These are phyloP conservation scores for Urostyla sp. DNA, from an alignment of 73 alveolate species.

Conservation along the genomic window DNA sequence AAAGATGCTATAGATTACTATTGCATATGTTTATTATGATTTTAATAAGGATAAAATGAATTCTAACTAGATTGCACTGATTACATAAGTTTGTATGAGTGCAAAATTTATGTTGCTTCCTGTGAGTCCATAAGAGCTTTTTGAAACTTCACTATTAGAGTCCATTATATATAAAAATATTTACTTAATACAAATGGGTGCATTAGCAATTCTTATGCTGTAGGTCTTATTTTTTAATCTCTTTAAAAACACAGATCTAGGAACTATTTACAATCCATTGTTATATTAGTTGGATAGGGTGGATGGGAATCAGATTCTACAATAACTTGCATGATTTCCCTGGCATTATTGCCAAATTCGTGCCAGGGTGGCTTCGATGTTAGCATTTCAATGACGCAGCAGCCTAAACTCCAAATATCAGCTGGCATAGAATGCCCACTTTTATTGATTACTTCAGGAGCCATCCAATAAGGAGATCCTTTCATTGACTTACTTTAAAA, in stretches of 20 bases:
- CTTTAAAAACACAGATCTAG: slow-evolving; percentile 61
- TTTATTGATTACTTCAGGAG: slow-evolving; percentile 67
- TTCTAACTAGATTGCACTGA: too few relatives aligned
- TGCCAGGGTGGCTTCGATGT: slow-evolving; percentile 70
- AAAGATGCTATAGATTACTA: too few relatives aligned
- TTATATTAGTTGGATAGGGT: slow-evolving; percentile 38
- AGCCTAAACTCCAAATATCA: slow-evolving; percentile 75
- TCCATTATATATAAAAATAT: not conserved
- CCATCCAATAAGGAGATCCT: slow-evolving; percentile 75
- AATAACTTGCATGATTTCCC: slow-evolving; percentile 46
- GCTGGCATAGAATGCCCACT: slow-evolving; percentile 45
- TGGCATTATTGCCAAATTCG: slow-evolving; percentile 58
- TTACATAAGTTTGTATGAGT: too few relatives aligned
- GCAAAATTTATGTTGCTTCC: slow-evolving; percentile 1
- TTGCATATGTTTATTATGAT: too few relatives aligned
- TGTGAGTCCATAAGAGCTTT: not conserved
- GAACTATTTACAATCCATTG: slow-evolving; percentile 50
- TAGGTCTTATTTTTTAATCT: slow-evolving; percentile 58
- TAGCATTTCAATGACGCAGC: slow-evolving; percentile 69
- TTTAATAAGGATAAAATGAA: too few relatives aligned
- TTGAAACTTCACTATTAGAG: not conserved
- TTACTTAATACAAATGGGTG: slow-evolving; percentile 54
- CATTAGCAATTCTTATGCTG: slow-evolving; percentile 53
- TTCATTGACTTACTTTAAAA: not conserved
- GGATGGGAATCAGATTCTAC: slow-evolving; percentile 42